A percentile compares a stretch with the other conserved stretches of the same genome.
These are phyloP conservation scores for Lophiotrema nucula DNA, from an alignment of 495 filamentous ascomycete species.

Conservation along the genomic window DNA sequence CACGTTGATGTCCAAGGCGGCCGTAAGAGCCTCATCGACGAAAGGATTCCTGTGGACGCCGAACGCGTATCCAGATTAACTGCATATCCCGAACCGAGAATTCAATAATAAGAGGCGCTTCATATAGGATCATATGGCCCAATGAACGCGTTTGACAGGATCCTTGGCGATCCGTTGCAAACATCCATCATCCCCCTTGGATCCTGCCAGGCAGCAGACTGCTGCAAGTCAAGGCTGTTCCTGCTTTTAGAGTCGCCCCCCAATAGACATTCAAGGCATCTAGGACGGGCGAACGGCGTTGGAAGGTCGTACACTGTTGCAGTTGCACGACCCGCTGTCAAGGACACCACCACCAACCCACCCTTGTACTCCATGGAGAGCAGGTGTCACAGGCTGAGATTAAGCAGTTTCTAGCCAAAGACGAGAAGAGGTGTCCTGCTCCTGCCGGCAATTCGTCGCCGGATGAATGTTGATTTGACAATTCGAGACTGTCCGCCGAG, in stretches of 20 bases:
- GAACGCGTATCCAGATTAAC: neutral
- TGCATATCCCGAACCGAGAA: constrained; percentile 15
- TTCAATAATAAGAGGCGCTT: constrained; percentile 11
- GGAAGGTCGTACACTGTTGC: constrained; percentile 9
- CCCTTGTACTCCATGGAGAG: neutral
- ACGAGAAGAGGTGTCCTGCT: neutral
- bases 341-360: constrained; percentile 4
- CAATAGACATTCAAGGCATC: neutral
- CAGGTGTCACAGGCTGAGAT: neutral
- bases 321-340: constrained; percentile 16
- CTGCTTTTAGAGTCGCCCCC: constrained; percentile 3
- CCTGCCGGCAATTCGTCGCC: constrained; percentile 17
- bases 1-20: too few relatives aligned
- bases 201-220: constrained; percentile 20
- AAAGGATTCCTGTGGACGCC: too few relatives aligned
- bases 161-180: neutral
- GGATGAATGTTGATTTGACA: constrained; percentile 14
- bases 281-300: constrained; percentile 15
- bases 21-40: too few relatives aligned
- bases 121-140: constrained; percentile 7
- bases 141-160: neutral
- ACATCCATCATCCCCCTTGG: constrained; percentile 9
- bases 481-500: constrained; percentile 15
- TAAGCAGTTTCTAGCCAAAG: neutral
- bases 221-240: constrained; percentile 20